Conservation (phyloP, 2,329 filamentous ascomycete species). For the Hyphodiscus sp. region DNA sequence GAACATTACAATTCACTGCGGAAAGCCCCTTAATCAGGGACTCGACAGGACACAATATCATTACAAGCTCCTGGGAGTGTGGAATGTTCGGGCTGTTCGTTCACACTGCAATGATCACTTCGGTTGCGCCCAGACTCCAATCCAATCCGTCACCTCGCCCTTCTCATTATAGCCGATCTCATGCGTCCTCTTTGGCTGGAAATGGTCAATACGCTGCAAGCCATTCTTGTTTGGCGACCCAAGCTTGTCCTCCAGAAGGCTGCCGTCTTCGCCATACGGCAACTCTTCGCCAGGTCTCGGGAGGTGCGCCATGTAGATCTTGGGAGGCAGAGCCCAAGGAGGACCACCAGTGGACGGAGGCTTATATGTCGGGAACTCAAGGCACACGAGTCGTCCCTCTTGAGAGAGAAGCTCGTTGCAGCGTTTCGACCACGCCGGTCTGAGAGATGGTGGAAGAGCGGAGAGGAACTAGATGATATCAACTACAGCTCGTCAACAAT, state of each 20-base stretch:
- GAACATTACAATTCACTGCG: conserved; percentile 95
- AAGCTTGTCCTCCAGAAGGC: conserved; percentile 41
- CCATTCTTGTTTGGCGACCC: conserved; percentile 34
- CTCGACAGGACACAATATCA: not conserved
- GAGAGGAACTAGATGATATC: conserved; percentile 48
- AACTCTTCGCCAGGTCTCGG: conserved; percentile 62
- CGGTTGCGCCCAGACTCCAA: conserved; percentile 45
- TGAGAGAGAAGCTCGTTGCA: conserved; percentile 44
- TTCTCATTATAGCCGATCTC: conserved; percentile 38
- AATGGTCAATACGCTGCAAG: conserved; percentile 40
- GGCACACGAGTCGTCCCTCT: conserved; percentile 49
- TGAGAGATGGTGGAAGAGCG: conserved; percentile 48
- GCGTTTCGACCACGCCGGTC: conserved; percentile 47
- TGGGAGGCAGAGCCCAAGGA: conserved; percentile 63
- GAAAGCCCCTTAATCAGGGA: conserved; percentile 27
- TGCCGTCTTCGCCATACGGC: conserved; percentile 49
- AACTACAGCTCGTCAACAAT: conserved; percentile 2
- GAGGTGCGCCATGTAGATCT: conserved; percentile 67
- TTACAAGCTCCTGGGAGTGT: conserved; percentile 4
- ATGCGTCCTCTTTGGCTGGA: conserved; percentile 46
- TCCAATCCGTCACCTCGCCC: conserved; percentile 44
- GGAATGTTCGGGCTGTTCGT: not conserved
- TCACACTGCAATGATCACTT: conserved; percentile 1
- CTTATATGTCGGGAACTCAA: conserved; percentile 76
- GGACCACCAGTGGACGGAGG: conserved; percentile 59